phyloP scores from a whole-genome alignment of 1,284 basidiomycete species.

The Microbotryum violaceum region DNA sequence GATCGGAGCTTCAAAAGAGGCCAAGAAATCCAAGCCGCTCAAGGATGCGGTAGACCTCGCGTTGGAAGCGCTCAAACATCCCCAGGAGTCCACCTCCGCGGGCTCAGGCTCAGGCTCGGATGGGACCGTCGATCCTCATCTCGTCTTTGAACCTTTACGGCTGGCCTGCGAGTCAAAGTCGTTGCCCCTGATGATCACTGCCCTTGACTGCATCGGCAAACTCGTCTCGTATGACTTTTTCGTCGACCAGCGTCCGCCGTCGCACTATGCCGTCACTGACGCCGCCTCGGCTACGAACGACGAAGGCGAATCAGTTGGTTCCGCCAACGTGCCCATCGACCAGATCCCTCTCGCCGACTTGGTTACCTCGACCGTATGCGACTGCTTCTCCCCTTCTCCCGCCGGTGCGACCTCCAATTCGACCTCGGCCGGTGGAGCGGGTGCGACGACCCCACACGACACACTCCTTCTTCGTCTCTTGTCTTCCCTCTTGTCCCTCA shows the following conservation, averaged over 20 bases:
- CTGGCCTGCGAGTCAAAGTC: constrained; percentile 86
- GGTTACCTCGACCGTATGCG: constrained; percentile 85
- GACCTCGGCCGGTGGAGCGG: constrained; percentile 14
- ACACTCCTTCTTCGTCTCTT: constrained; percentile 84
- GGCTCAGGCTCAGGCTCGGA: constrained; percentile 5
- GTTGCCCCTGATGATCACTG: constrained; percentile 87
- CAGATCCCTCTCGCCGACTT: constrained; percentile 62
- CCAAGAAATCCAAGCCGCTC: constrained; percentile 70
- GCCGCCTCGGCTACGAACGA: constrained; percentile 51
- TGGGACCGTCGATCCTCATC: constrained; percentile 47
- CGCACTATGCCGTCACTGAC: constrained; percentile 22
- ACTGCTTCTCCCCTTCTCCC: constrained; percentile 62
- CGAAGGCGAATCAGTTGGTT: constrained; percentile 49
- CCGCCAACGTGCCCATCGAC: constrained; percentile 44
- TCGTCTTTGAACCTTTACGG: constrained; percentile 85
- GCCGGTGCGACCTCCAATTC: constrained; percentile 42
- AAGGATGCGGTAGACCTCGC: constrained; percentile 74
- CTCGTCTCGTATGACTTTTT: constrained; percentile 95
- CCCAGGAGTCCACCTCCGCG: constrained; percentile 53
- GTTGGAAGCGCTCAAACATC: constrained; percentile 68
- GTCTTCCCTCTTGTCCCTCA: constrained; percentile 79
- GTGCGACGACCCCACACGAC: constrained; percentile 38
- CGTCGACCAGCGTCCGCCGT: constrained; percentile 48
- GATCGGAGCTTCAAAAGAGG: constrained; percentile 81
- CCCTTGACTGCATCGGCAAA: constrained; percentile 91